These are phyloP conservation scores for Bacidia rubella DNA, from an alignment of 495 filamentous ascomycete genomes.

Conservation along the genomic window DNA sequence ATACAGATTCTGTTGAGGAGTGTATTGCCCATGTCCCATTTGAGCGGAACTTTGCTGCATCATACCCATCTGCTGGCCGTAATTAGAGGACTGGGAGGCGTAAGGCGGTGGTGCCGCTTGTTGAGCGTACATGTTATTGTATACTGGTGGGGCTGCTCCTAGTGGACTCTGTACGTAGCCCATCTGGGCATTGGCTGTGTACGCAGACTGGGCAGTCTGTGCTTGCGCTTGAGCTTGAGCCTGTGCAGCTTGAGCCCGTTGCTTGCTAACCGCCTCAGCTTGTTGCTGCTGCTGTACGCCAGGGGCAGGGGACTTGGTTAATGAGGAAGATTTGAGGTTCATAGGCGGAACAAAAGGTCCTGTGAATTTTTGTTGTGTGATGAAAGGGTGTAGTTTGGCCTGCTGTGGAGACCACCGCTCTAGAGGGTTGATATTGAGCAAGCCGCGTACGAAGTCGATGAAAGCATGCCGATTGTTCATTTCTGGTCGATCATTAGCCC, in stretches of 20 bases:
- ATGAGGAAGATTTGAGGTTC: slow-evolving; percentile 76
- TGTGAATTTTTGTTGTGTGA: slow-evolving; percentile 95
- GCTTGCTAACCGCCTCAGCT: slow-evolving; percentile 81
- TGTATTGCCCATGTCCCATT: slow-evolving; percentile 56
- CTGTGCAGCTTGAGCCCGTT: slow-evolving; percentile 53
- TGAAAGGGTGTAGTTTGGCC: slow-evolving; percentile 95
- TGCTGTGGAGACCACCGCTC: slow-evolving; percentile 98
- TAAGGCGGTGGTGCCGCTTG: slow-evolving; percentile 79
- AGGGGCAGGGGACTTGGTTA: slow-evolving; percentile 77
- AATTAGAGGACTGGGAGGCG: slow-evolving; percentile 50
- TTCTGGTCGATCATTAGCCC: slow-evolving; percentile 45
- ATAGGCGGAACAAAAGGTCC: slow-evolving; percentile 95
- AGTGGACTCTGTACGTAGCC: slow-evolving; percentile 41
- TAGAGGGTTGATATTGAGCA: slow-evolving; percentile 88
- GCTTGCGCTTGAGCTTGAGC: slow-evolving; percentile 47
- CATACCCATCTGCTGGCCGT: slow-evolving; percentile 62
- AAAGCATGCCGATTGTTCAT: slow-evolving; percentile 97
- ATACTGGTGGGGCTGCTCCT: slow-evolving; percentile 46
- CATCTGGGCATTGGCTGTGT: slow-evolving; percentile 37
- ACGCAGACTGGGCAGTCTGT: slow-evolving; percentile 39
- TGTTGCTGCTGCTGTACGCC: slow-evolving; percentile 97
- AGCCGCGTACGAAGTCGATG: slow-evolving; percentile 95
- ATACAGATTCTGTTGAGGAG: slow-evolving; percentile 60
- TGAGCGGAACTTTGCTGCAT: slow-evolving; percentile 52
- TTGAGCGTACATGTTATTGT: slow-evolving; percentile 70